A percentile compares a stretch with the other conserved stretches of the same genome.
Conservation (phyloP, 148 eudicot genomes). For the Pharnaceum exiguum region DNA sequence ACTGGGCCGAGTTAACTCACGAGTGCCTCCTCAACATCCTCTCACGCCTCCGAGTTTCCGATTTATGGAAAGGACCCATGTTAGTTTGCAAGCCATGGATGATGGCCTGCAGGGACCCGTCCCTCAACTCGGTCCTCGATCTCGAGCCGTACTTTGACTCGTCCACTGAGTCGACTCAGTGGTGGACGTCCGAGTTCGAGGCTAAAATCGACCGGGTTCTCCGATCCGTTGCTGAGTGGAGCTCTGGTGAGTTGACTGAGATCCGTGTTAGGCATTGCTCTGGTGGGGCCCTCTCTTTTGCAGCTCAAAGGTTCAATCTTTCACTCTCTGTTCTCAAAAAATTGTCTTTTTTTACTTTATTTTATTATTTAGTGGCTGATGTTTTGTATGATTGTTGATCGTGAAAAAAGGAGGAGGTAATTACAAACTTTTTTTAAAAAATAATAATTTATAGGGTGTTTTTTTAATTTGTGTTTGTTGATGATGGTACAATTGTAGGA, state of each 20-base stretch:
- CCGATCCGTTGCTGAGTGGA: conserved; percentile 47
- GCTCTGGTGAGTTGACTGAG: conserved; percentile 48
- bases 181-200: conserved; percentile 79
- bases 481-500: too few relatives aligned
- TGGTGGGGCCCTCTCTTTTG: conserved; percentile 51
- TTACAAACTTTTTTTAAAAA: too few relatives aligned
- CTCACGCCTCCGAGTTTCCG: conserved; percentile 55
- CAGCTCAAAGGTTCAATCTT: conserved; percentile 53
- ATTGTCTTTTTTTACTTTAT: not conserved
- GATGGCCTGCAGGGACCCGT: conserved; percentile 60
- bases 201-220: conserved; percentile 62
- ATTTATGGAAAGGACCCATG: conserved; percentile 64
- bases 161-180: conserved; percentile 48
- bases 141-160: conserved; percentile 63
- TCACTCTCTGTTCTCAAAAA: not conserved
- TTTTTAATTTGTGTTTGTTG: too few relatives aligned
- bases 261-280: conserved; percentile 86
- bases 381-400: not conserved
- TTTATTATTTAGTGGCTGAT: not conserved
- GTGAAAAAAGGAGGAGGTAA: too few relatives aligned
- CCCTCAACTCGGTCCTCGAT: conserved; percentile 51
- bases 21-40: conserved; percentile 76
- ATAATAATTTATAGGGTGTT: too few relatives aligned
- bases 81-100: conserved; percentile 80
- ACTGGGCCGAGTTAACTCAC: conserved; percentile 84